A percentile compares a stretch with the other conserved stretches of the same genome.
Conservation (phyloP, 2,329 filamentous ascomycete genomes). For the Colletotrichum nymphaeae region DNA sequence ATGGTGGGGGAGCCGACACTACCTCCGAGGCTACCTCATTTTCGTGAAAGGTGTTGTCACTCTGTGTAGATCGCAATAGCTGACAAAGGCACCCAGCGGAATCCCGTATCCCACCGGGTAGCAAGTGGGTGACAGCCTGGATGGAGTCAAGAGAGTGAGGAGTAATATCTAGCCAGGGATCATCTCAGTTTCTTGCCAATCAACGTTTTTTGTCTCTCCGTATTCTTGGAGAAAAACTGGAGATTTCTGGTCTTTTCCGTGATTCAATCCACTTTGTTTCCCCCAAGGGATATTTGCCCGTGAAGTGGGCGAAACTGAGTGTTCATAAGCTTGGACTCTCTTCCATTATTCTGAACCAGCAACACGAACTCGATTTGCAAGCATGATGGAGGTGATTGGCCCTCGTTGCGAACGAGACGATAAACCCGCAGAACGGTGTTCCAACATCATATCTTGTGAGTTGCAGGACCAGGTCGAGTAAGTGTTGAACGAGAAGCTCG, state of each 20-base stretch:
- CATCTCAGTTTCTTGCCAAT: background rate
- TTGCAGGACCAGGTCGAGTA: background rate
- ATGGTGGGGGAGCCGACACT: background rate
- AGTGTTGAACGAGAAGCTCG: background rate
- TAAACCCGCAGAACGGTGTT: background rate
- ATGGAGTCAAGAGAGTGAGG: background rate
- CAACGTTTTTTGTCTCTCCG: background rate
- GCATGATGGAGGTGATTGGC: background rate
- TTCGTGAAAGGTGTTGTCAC: background rate
- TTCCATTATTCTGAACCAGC: background rate
- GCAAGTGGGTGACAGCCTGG: background rate
- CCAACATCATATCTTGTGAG: background rate
- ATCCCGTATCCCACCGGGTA: background rate
- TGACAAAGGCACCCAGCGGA: background rate
- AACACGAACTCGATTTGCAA: background rate
- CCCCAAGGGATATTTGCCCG: background rate
- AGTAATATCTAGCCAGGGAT: background rate
- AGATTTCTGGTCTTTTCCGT: background rate
- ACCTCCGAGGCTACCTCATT: constrained; percentile 13
- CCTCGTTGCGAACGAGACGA: background rate
- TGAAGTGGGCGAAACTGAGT: background rate
- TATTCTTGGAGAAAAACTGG: background rate
- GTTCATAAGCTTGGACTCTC: background rate
- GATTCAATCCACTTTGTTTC: background rate
- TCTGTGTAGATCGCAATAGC: background rate